phyloP scores from a whole-genome alignment of 2,329 filamentous ascomycete species.

The Cladobotryum mycophilum region DNA sequence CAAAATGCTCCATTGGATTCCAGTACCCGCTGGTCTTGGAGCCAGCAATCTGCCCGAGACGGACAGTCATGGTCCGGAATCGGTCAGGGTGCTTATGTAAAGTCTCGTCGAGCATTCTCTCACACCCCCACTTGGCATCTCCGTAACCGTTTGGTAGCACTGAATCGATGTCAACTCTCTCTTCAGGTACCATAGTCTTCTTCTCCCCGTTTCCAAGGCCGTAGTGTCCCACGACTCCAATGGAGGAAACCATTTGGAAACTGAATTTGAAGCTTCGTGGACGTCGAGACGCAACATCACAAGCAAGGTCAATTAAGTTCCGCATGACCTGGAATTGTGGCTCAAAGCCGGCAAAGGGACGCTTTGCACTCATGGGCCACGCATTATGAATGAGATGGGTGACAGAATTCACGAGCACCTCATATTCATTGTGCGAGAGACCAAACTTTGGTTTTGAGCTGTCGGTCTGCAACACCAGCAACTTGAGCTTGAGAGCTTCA shows the following conservation, averaged over 20 bases:
- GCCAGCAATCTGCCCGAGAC: constrained; percentile 49
- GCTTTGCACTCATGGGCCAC: constrained; percentile 39
- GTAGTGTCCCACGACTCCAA: constrained; percentile 30
- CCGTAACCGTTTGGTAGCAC: constrained; percentile 43
- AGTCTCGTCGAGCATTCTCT: constrained; percentile 43
- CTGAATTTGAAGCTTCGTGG: constrained; percentile 16
- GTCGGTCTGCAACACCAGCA: constrained; percentile 6
- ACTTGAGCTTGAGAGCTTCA: constrained; percentile 2
- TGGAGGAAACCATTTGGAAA: constrained; percentile 39
- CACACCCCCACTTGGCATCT: constrained; percentile 46
- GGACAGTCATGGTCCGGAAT: constrained; percentile 39
- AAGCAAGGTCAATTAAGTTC: constrained; percentile 40
- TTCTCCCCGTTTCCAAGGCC: constrained; percentile 9
- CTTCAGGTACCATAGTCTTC: constrained; percentile 34
- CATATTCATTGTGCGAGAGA: constrained; percentile 31
- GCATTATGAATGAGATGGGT: constrained; percentile 48
- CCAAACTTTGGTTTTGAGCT: constrained; percentile 40
- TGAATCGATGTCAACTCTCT: constrained; percentile 29
- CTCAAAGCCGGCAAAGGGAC: constrained; percentile 33
- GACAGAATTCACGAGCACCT: constrained; percentile 27
- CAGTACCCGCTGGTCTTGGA: constrained; percentile 44
- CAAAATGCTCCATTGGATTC: constrained; percentile 47
- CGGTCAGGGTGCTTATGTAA: constrained; percentile 34
- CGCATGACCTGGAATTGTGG: constrained; percentile 39
- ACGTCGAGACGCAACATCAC: constrained; percentile 21